Conservation (phyloP, 257 asterid genomes). For the Phtheirospermum japonicum region DNA sequence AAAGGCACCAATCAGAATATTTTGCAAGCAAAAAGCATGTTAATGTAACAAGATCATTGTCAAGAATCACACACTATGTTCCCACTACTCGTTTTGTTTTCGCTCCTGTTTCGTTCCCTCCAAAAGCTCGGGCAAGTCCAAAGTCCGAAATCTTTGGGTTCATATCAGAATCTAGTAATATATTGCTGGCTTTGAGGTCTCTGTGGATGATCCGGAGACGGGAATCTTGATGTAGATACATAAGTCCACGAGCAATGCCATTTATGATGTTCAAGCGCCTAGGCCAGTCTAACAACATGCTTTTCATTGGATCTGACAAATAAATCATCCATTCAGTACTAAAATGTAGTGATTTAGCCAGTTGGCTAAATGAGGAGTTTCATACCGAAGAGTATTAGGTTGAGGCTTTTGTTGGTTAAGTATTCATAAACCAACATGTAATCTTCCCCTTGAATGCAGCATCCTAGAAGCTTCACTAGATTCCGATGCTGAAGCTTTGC, state of each 20-base stretch:
- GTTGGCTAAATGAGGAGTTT: not conserved
- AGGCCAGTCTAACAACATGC: slow-evolving; percentile 40
- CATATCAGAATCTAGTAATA: not conserved
- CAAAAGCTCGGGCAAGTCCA: not conserved
- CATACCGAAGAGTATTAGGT: not conserved
- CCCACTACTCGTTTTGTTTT: not conserved
- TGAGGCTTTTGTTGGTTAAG: slow-evolving; percentile 2
- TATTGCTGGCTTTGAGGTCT: slow-evolving; percentile 7
- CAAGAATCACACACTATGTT: slow-evolving; percentile 14
- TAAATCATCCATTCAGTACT: too few species aligned
- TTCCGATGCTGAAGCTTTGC: slow-evolving; percentile 13
- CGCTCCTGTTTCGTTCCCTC: not conserved
- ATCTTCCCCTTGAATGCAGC: slow-evolving; percentile 1
- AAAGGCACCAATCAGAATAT: not conserved
- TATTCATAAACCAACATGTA: not conserved
- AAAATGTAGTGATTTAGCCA: too few species aligned
- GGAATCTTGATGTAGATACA: slow-evolving; percentile 11
- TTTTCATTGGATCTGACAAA: slow-evolving; percentile 34
- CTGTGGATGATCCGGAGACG: too few species aligned
- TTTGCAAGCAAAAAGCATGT: too few species aligned
- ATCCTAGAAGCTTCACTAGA: slow-evolving; percentile 6
- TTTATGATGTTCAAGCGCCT: slow-evolving; percentile 37
- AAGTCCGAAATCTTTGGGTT: not conserved
- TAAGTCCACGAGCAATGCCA: slow-evolving; percentile 12
- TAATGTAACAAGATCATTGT: not conserved